Conservation (phyloP, 164 flowering plant genomes). For the Dillenia turbinata region DNA sequence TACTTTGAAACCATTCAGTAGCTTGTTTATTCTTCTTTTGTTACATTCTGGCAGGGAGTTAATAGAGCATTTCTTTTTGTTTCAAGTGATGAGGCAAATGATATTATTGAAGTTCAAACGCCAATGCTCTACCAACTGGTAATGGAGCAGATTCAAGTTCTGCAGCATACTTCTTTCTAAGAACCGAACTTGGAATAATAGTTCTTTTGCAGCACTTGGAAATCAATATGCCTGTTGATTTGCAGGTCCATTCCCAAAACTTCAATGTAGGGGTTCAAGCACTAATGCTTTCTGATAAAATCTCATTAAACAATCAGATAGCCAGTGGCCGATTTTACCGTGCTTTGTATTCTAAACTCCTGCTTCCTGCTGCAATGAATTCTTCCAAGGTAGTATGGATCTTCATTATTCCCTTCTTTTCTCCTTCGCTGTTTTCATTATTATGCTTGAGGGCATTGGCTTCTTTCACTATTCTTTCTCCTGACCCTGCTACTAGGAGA, state of each 20-base stretch:
- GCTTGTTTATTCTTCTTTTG: not conserved
- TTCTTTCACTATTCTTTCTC: too few species aligned
- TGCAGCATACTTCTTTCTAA: too few species aligned
- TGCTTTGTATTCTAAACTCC: constrained; percentile 83
- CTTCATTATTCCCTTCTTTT: not conserved
- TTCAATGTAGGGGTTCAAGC: constrained; percentile 97
- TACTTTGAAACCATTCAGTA: not conserved
- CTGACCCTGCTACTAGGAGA: too few species aligned
- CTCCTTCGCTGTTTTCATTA: not conserved
- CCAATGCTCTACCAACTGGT: constrained; percentile 92
- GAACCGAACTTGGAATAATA: too few species aligned
- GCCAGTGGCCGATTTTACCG: constrained; percentile 95
- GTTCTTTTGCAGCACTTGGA: too few species aligned
- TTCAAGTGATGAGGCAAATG: constrained; percentile 78
- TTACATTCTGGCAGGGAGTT: constrained; percentile 59
- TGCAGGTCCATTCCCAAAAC: constrained; percentile 93
- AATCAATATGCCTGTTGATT: not conserved
- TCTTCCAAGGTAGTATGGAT: constrained; percentile 69
- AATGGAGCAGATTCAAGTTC: constrained; percentile 7
- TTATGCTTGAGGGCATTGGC: too few species aligned
- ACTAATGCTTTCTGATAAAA: constrained; percentile 87
- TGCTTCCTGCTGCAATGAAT: constrained; percentile 84
- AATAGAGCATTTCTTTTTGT: constrained; percentile 97
- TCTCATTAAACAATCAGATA: constrained; percentile 84
- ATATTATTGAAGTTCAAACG: constrained; percentile 73